Evolutionary conservation across 2,329 filamentous ascomycete species (phyloP).

Genomic region (Orbilia brochopaga): DNA sequence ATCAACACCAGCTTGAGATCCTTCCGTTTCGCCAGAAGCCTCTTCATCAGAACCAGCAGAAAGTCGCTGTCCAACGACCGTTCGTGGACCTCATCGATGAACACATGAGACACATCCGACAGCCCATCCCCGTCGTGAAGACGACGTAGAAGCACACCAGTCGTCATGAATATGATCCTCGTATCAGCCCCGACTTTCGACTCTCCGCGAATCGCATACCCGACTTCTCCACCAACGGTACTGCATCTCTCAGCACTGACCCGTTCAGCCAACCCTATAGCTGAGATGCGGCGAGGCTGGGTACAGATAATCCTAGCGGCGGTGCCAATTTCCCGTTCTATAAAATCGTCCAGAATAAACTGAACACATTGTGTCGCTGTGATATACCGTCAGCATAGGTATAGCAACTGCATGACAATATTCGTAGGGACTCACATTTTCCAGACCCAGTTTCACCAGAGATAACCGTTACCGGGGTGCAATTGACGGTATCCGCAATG

Average conservation of each 20-base stretch:
- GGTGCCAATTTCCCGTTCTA: constrained; percentile 71
- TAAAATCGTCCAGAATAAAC: constrained; percentile 87
- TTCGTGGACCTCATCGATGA: constrained; percentile 97
- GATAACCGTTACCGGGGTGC: constrained; percentile 90
- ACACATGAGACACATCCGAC: constrained; percentile 88
- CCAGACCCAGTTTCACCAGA: constrained; percentile 96
- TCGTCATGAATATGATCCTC: constrained; percentile 93
- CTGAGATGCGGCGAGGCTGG: constrained; percentile 91
- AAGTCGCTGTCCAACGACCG: constrained; percentile 95
- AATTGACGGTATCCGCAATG: constrained; percentile 76
- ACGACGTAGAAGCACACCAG: constrained; percentile 85
- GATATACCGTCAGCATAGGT: constrained; percentile 56
- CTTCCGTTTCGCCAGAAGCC: constrained; percentile 75
- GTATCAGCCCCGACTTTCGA: constrained; percentile 71
- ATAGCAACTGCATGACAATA: background rate
- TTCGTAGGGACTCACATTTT: constrained; percentile 65
- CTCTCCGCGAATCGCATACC: constrained; percentile 90
- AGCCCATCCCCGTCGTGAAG: constrained; percentile 88
- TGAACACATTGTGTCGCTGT: constrained; percentile 83
- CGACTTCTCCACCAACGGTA: constrained; percentile 82
- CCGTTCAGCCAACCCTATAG: constrained; percentile 88
- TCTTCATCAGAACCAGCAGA: constrained; percentile 81
- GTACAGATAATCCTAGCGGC: constrained; percentile 92
- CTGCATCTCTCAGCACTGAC: constrained; percentile 90
- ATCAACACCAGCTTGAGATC: constrained; percentile 91